Percentiles rank a stretch among this genome's conserved stretches.
phyloP scores from a whole-genome alignment of 2,329 filamentous ascomycete genomes.

The Teratosphaeriaceae sp. region DNA sequence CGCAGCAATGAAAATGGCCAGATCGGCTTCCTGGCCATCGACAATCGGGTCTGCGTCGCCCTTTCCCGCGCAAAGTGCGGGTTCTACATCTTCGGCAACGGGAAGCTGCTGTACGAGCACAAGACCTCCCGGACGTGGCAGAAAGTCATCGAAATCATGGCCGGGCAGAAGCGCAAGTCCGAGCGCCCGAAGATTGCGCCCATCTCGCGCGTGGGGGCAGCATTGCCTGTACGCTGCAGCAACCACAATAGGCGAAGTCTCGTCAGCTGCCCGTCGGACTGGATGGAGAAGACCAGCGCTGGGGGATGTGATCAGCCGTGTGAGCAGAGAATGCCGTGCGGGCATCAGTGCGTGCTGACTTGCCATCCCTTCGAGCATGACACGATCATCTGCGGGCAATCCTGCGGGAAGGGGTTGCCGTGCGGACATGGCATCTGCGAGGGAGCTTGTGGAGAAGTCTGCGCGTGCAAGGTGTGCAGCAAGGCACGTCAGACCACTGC shows the following conservation, averaged over 20 bases:
- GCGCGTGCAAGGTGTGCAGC: conserved; percentile 24
- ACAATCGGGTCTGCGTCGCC: conserved; percentile 64
- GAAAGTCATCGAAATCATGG: conserved; percentile 24
- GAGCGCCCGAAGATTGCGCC: conserved; percentile 14
- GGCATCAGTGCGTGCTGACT: conserved; percentile 1
- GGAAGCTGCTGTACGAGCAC: conserved; percentile 32
- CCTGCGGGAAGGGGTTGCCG: conserved; percentile 28
- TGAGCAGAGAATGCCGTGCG: conserved; percentile 4
- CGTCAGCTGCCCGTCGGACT: conserved; percentile 44
- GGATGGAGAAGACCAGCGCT: conserved; percentile 47
- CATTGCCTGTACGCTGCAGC: conserved; percentile 21
- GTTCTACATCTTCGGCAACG: conserved; percentile 65
- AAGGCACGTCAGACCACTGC: conserved; percentile 3
- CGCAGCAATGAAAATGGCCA: conserved; percentile 56
- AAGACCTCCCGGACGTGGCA: conserved; percentile 19
- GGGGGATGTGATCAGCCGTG: conserved; percentile 34
- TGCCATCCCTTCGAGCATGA: conserved; percentile 5
- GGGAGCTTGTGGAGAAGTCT: conserved; percentile 26
- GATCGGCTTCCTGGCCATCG: conserved; percentile 59
- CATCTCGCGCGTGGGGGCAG: conserved; percentile 15
- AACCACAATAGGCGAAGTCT: conserved; percentile 18
- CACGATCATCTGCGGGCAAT: conserved; percentile 9
- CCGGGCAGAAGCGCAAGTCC: conserved; percentile 10
- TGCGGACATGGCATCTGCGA: conserved; percentile 35
- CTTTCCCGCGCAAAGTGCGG: conserved; percentile 61